These are phyloP conservation scores for Rosa lucieae DNA, from an alignment of 306 rosid genomes.

Conservation along the genomic window DNA sequence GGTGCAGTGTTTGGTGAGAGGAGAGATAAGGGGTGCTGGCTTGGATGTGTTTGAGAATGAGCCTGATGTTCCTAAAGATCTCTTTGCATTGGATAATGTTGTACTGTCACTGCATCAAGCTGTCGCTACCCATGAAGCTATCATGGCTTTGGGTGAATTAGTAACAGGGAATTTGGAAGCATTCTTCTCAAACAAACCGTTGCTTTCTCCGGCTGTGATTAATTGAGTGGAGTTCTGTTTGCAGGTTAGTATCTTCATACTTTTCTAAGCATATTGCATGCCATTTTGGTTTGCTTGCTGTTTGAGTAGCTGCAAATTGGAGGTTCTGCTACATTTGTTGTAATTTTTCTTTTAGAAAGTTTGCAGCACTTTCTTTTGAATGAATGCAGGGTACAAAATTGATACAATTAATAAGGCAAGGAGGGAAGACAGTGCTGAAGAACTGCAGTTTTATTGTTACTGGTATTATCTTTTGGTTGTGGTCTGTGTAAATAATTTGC, in stretches of 20 bases:
- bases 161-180: constrained; percentile 32
- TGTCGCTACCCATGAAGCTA: constrained; percentile 1
- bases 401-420: background rate
- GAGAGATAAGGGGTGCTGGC: constrained; percentile 42
- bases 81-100: constrained; percentile 43
- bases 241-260: background rate
- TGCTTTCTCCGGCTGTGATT: background rate
- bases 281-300: background rate
- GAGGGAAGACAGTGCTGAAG: background rate
- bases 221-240: background rate
- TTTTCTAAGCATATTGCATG: background rate
- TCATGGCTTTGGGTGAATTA: constrained; percentile 10
- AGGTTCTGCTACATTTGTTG: background rate
- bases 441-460: background rate
- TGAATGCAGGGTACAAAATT: background rate
- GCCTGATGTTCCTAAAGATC: constrained; percentile 41
- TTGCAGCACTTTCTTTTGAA: background rate
- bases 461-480: background rate
- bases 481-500: background rate
- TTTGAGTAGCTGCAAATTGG: background rate
- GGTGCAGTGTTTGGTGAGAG: constrained; percentile 21
- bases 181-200: constrained; percentile 30
- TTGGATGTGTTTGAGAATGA: constrained; percentile 67
- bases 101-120: constrained; percentile 37
- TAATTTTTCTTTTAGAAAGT: background rate